Evolutionary conservation across 139 green algal species (phyloP).

Genomic region (Yamagishiella unicocca): DNA sequence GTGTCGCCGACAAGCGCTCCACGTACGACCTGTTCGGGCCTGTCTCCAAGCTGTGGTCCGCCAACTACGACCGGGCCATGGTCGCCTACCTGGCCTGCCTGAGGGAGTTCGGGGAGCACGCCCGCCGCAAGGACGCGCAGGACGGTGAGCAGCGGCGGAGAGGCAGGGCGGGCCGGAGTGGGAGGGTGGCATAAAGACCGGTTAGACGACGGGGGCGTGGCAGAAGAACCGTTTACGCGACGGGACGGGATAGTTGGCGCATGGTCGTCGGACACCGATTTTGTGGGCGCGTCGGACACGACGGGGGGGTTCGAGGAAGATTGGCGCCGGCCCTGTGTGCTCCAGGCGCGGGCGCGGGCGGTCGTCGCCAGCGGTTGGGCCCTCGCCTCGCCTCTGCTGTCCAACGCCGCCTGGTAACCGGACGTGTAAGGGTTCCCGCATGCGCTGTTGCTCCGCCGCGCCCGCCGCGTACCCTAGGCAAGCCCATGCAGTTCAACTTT

Average conservation of each 20-base stretch:
- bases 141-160: constrained; percentile 21
- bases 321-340: too few relatives aligned
- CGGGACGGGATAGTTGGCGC: too few relatives aligned
- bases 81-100: constrained; percentile 86
- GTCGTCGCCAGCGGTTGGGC: too few relatives aligned
- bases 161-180: not conserved
- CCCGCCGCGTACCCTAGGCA: not conserved
- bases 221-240: too few relatives aligned
- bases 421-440: too few relatives aligned
- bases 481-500: constrained; percentile 77
- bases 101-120: constrained; percentile 89
- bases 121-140: constrained; percentile 35
- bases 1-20: constrained; percentile 80
- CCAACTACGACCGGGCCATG: constrained; percentile 91
- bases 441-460: too few relatives aligned
- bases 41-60: constrained; percentile 85
- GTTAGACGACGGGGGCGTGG: too few relatives aligned
- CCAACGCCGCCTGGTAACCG: too few relatives aligned
- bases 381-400: not conserved
- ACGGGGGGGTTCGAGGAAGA: too few relatives aligned
- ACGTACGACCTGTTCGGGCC: constrained; percentile 94
- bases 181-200: not conserved
- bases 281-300: too few relatives aligned
- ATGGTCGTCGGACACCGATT: too few relatives aligned
- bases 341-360: too few relatives aligned